Conservation (phyloP, 2,329 filamentous ascomycete species). For the Balansia obtecta region DNA sequence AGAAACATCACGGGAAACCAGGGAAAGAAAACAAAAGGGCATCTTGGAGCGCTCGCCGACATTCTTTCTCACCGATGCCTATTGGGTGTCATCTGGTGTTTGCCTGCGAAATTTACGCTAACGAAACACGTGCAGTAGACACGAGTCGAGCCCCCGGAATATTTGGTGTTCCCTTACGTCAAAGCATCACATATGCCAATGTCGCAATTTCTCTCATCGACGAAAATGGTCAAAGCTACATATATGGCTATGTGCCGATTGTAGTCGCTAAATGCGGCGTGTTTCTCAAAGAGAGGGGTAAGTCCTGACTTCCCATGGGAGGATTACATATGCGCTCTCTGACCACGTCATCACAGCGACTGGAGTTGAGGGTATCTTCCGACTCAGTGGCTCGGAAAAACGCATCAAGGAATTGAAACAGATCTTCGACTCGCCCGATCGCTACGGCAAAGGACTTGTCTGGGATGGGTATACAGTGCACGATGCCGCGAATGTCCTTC, state of each 20-base stretch:
- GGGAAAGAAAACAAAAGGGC: no score
- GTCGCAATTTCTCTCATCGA: conserved; percentile 95
- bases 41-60: no score
- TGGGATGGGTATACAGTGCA: conserved; percentile 98
- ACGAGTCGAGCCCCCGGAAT: conserved; percentile 53
- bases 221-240: conserved; percentile 85
- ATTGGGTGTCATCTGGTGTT: no score
- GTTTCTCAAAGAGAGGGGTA: conserved; percentile 95
- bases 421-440: conserved; percentile 85
- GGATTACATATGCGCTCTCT: conserved; percentile 6
- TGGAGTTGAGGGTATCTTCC: conserved; percentile 91
- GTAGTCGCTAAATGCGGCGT: conserved; percentile 97
- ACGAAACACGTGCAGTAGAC: conserved; percentile 22
- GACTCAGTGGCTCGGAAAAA: conserved; percentile 89
- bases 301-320: background rate
- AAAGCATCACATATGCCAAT: conserved; percentile 95
- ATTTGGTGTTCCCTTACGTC: conserved; percentile 84
- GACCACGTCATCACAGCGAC: conserved; percentile 50
- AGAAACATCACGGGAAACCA: background rate
- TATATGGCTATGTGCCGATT: conserved; percentile 96
- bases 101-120: background rate
- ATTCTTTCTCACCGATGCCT: no score
- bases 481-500: conserved; percentile 91
- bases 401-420: conserved; percentile 93
- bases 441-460: conserved; percentile 91